Evolutionary conservation across 2,329 filamentous ascomycete genomes (phyloP).

Genomic region (Aspergillus costaricaensis): DNA sequence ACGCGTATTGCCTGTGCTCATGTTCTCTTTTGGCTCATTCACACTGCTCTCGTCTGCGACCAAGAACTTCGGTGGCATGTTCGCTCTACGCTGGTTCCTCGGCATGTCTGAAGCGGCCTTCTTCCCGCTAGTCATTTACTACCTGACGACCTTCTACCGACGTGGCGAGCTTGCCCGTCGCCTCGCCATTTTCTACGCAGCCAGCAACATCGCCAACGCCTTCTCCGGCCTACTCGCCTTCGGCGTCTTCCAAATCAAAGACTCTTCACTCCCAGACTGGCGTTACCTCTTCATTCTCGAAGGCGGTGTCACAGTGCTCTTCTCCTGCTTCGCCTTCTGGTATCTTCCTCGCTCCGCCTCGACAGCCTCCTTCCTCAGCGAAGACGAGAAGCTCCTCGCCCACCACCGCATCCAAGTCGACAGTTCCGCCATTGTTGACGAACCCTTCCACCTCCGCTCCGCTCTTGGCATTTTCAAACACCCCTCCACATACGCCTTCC

Average conservation of each 20-base stretch:
- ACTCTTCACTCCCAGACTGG: constrained; percentile 52
- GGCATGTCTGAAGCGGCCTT: constrained; percentile 69
- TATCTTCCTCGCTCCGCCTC: constrained; percentile 68
- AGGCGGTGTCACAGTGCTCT: constrained; percentile 60
- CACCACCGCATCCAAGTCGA: constrained; percentile 75
- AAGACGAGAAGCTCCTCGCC: constrained; percentile 68
- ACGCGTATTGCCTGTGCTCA: constrained; percentile 65
- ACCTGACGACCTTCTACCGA: constrained; percentile 68
- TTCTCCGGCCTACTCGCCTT: constrained; percentile 63
- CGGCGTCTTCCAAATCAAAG: constrained; percentile 61
- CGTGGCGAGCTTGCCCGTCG: constrained; percentile 70
- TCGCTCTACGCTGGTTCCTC: constrained; percentile 69
- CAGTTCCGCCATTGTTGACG: constrained; percentile 65
- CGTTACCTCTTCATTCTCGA: constrained; percentile 60
- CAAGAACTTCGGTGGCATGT: constrained; percentile 64
- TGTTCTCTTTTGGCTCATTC: constrained; percentile 67
- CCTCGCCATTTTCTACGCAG: constrained; percentile 74
- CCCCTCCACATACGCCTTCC: constrained; percentile 56
- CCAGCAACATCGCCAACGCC: constrained; percentile 70
- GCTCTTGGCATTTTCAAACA: constrained; percentile 57
- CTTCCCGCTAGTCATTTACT: constrained; percentile 69
- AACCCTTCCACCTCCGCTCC: constrained; percentile 56
- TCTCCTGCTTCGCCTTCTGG: constrained; percentile 66
- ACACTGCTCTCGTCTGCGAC: constrained; percentile 61
- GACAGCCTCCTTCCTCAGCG: constrained; percentile 65